Conservation (phyloP, 208 protist species). For the Polymyxa betae region DNA sequence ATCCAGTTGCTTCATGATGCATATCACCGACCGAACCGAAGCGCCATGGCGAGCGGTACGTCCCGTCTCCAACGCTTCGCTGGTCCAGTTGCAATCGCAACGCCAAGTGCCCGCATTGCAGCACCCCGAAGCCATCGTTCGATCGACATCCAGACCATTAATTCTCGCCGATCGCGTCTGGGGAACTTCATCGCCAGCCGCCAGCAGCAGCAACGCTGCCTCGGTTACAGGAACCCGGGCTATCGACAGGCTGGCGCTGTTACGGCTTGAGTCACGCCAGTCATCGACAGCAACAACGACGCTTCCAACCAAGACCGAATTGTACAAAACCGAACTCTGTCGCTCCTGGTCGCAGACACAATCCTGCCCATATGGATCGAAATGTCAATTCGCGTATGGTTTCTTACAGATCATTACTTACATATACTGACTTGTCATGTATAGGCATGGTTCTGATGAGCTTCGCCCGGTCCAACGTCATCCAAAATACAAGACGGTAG, state of each 20-base stretch:
- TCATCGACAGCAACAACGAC: background rate
- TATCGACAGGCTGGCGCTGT: background rate
- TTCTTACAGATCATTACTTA: background rate
- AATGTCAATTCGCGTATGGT: conserved; percentile 74
- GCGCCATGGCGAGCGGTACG: background rate
- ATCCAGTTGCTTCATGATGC: background rate
- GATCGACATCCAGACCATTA: background rate
- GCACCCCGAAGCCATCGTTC: background rate
- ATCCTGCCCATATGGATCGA: conserved; percentile 73
- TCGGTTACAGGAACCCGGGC: background rate
- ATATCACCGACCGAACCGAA: background rate
- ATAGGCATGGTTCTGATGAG: conserved; percentile 70
- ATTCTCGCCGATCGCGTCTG: conserved; percentile 6
- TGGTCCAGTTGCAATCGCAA: conserved; percentile 46
- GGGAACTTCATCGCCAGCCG: background rate
- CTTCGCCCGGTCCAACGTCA: conserved; percentile 71
- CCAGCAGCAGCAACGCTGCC: background rate
- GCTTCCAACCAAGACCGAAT: background rate
- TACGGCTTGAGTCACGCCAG: background rate
- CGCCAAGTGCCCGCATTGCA: background rate
- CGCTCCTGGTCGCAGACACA: conserved; percentile 72
- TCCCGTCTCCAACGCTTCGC: background rate
- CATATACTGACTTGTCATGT: background rate
- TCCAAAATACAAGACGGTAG: conserved; percentile 79
- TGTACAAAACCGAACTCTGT: conserved; percentile 73